Conservation (phyloP, 1,284 basidiomycete species). For the Violaceomyces palustris region DNA sequence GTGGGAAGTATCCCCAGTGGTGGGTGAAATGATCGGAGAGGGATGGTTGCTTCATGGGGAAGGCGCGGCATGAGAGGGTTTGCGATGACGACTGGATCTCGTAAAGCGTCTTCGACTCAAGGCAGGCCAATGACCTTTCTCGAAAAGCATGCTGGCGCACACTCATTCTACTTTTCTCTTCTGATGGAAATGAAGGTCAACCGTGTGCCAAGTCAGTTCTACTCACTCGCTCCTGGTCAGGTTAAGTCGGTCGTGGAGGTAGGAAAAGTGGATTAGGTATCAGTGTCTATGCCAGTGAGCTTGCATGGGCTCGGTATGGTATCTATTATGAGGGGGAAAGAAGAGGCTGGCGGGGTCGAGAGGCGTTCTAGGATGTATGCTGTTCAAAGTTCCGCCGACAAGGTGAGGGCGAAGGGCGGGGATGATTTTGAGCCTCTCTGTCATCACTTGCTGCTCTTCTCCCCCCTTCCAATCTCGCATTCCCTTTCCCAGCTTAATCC, state of each 20-base stretch:
- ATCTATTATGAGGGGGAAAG: background rate
- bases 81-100: background rate
- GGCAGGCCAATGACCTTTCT: no score
- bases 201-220: background rate
- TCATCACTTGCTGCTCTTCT: conserved; percentile 25
- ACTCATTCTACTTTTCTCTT: no score
- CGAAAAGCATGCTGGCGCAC: no score
- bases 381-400: background rate
- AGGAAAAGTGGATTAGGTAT: conserved; percentile 1
- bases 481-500: conserved; percentile 39
- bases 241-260: no score
- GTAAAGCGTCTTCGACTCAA: conserved; percentile 1
- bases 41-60: background rate
- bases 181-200: background rate
- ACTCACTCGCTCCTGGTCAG: no score
- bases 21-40: background rate
- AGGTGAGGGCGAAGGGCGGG: no score
- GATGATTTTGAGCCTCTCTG: background rate
- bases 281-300: background rate
- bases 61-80: background rate
- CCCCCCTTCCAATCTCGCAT: conserved; percentile 29
- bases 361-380: background rate
- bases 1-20: no score
- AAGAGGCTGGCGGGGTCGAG: background rate
- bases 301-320: conserved; percentile 4